These are phyloP conservation scores for Rhododendron kiyosumense DNA, from an alignment of 148 eudicot genomes.

Conservation along the genomic window DNA sequence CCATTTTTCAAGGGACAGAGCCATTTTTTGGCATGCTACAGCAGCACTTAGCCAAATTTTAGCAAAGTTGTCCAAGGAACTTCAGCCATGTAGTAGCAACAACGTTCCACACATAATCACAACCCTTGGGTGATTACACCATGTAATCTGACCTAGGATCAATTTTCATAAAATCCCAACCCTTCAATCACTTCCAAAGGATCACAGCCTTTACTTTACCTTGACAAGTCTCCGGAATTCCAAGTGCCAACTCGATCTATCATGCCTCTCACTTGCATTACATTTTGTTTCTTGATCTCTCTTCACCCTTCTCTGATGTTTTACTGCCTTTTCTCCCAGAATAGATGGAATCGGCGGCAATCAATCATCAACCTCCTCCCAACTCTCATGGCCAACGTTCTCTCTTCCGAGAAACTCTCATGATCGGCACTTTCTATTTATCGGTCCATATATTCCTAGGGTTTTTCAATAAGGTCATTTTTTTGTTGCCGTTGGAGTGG, in stretches of 20 bases:
- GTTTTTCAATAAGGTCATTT: neutral
- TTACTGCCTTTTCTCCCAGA: neutral
- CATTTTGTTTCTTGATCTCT: neutral
- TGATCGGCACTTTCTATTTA: neutral
- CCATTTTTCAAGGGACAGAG: neutral
- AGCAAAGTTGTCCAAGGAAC: neutral
- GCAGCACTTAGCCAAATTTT: neutral
- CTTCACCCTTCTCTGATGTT: neutral
- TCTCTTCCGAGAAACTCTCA: neutral
- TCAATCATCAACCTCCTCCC: neutral
- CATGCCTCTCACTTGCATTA: neutral
- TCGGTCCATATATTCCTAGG: neutral
- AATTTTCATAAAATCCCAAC: neutral
- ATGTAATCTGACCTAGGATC: neutral
- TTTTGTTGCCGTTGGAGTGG: neutral
- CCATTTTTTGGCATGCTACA: neutral
- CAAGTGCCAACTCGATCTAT: neutral
- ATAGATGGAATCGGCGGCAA: neutral
- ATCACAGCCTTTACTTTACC: neutral
- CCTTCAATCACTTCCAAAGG: neutral
- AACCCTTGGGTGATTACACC: neutral
- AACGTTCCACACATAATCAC: neutral
- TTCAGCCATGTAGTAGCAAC: neutral
- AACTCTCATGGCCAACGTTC: neutral
- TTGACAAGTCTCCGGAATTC: neutral